Conservation (phyloP, 164 flowering plant genomes). For the Sextonia rubra region DNA sequence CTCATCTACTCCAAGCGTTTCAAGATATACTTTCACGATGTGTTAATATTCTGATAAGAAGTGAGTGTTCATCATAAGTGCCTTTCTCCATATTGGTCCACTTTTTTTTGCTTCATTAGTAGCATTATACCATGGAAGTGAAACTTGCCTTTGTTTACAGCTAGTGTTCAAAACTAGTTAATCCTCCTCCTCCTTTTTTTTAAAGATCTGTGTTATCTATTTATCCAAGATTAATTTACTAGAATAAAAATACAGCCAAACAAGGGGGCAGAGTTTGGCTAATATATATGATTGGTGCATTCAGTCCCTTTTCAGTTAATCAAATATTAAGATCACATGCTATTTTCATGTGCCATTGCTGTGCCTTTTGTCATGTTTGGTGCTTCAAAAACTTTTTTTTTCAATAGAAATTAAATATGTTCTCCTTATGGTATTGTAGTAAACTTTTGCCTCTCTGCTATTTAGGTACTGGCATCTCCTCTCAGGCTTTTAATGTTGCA, state of each 20-base stretch:
- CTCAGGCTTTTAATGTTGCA: conserved; percentile 52
- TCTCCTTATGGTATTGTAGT: neutral
- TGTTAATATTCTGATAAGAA: conserved; percentile 25
- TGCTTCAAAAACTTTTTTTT: conserved; percentile 2
- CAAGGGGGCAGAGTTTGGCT: neutral
- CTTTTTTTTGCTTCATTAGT: neutral
- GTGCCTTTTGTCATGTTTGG: conserved; percentile 1
- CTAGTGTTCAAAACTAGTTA: neutral
- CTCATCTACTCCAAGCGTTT: conserved; percentile 47
- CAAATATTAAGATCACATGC: neutral
- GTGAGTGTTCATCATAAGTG: conserved; percentile 27
- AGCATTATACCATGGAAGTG: neutral
- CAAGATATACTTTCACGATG: conserved; percentile 48
- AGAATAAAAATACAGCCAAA: neutral
- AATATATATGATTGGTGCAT: neutral
- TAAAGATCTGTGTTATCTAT: no score
- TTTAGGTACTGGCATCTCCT: conserved; percentile 32
- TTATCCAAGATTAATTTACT: neutral
- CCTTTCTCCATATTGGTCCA: neutral
- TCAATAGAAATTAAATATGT: neutral
- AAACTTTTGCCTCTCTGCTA: conserved; percentile 6
- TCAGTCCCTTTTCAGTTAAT: neutral
- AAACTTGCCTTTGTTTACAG: neutral
- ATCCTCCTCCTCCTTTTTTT: neutral
- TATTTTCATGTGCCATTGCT: neutral